Base-by-base conservation (phyloP, 192 early-diverging fungal genomes). In the Coemansia sp. region DNA sequence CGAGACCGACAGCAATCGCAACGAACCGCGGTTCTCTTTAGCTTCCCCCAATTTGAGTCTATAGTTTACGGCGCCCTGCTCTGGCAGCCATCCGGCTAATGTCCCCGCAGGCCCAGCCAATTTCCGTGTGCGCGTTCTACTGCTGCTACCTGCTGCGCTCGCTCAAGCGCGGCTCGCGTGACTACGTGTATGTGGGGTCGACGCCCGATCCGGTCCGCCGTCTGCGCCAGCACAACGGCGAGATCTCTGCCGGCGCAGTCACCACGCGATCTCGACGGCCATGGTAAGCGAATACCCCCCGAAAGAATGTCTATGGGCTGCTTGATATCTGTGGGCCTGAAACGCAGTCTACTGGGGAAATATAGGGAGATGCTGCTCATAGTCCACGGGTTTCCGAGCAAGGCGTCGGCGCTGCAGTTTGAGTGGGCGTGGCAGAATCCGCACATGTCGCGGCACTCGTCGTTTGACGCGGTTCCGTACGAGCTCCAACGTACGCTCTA, bases 341-440 rank as follows among this genome's bases (percentile, higher is more conserved):
- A n/a, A n/a, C n/a, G n/a, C n/a, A n/a, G n/a, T n/a, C n/a, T n/a
- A n/a, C n/a, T n/a, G n/a, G n/a, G 23, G 11, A 6, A 12, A 11
- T 23, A 15, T 70, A 76, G 67, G 68, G 69, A 78, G 28, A 78
- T 78, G 60, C 7, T 64, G 10, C 44, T 67, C 14, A 57, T 78
- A 14, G 64, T 67, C n/a, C 54, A 72, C 43, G 75, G 75, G 21
- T 71, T 67, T 47, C 69, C 75, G 39, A 67, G 60, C 64, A 66
- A 67, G 40, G 48, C 59, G 2, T 32, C 68, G 8, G 75, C 68
- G 29, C 50, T 78, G 53, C 68, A 72, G 64, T 60, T 65, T 28
- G 74, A 77, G 58, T 77, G 74, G 74, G 74, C 74, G 20, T 77
- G 74, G 74, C 74, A 77, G 52, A 64, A 70, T 38, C 69, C 68